Percentiles rank a stretch among this genome's conserved stretches.
Evolutionary conservation across 2,329 filamentous ascomycete species (phyloP).

Genomic region (Knufia petricola): DNA sequence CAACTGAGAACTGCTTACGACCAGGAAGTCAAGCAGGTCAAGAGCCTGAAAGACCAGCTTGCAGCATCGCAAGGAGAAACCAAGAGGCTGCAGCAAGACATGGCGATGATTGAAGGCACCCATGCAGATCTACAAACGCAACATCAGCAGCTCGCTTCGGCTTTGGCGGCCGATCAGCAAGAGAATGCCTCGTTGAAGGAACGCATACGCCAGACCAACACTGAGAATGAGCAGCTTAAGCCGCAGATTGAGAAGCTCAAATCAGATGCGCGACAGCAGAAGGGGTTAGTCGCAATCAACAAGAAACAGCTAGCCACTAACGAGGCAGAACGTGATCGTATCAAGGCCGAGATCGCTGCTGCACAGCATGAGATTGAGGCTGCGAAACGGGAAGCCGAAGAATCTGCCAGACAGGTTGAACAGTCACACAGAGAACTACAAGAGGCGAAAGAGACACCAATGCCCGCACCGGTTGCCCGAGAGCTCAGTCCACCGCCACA

Average conservation of each 20-base stretch:
- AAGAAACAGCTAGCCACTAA: slow-evolving; percentile 91
- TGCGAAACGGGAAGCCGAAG: slow-evolving; percentile 43
- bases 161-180: slow-evolving; percentile 75
- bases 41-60: slow-evolving; percentile 73
- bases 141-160: slow-evolving; percentile 63
- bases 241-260: slow-evolving; percentile 89
- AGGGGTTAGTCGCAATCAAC: slow-evolving; percentile 93
- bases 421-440: slow-evolving; percentile 31
- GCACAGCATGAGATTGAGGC: slow-evolving; percentile 54
- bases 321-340: slow-evolving; percentile 78
- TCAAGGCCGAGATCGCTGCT: slow-evolving; percentile 68
- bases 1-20: slow-evolving; percentile 85
- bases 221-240: slow-evolving; percentile 72
- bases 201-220: slow-evolving; percentile 72
- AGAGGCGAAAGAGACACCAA: slow-evolving; percentile 16
- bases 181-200: slow-evolving; percentile 83
- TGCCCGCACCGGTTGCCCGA: slow-evolving; percentile 16
- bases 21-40: slow-evolving; percentile 81
- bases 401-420: slow-evolving; percentile 27
- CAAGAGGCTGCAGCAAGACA: slow-evolving; percentile 72
- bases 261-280: slow-evolving; percentile 86
- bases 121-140: slow-evolving; percentile 75
- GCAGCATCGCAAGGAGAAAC: slow-evolving; percentile 67
- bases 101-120: slow-evolving; percentile 69
- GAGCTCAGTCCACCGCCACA: slow-evolving; percentile 33